These are phyloP conservation scores for Huntiella bhutanensis DNA, from an alignment of 2,329 filamentous ascomycete species.

Conservation along the genomic window DNA sequence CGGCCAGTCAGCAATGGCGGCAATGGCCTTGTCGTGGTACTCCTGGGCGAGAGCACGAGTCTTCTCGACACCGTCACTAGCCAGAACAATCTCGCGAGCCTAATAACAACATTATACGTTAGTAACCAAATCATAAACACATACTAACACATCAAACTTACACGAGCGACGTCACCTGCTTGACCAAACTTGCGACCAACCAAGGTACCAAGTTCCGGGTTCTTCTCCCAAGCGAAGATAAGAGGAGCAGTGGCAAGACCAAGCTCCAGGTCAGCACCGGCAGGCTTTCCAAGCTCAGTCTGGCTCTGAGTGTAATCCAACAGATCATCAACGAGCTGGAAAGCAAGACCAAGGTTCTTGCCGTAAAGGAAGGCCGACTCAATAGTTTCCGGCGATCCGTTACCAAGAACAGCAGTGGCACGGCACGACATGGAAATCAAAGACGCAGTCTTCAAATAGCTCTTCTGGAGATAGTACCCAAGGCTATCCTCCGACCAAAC, in stretches of 20 bases:
- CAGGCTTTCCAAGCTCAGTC: conserved; percentile 78
- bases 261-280: conserved; percentile 81
- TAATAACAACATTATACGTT: conserved; percentile 27
- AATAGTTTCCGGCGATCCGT: conserved; percentile 56
- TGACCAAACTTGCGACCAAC: conserved; percentile 79
- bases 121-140: conserved; percentile 2
- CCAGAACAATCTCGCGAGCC: conserved; percentile 70
- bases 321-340: conserved; percentile 96
- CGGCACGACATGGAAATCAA: conserved; percentile 93
- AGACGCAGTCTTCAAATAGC: conserved; percentile 89
- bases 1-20: conserved; percentile 68
- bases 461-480: conserved; percentile 92
- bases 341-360: conserved; percentile 81
- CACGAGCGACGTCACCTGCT: conserved; percentile 69
- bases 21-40: conserved; percentile 73
- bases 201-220: conserved; percentile 63
- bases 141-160: conserved; percentile 27
- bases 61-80: conserved; percentile 77
- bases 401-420: conserved; percentile 69
- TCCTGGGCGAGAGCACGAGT: conserved; percentile 79
- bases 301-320: conserved; percentile 83
- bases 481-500: conserved; percentile 76
- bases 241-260: conserved; percentile 86
- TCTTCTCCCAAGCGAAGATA: conserved; percentile 87
- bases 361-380: conserved; percentile 86